Percentiles rank a stretch among this genome's conserved stretches.
Evolutionary conservation across 768 basidiomycete genomes (phyloP).

Genomic region (Boletus sp.): DNA sequence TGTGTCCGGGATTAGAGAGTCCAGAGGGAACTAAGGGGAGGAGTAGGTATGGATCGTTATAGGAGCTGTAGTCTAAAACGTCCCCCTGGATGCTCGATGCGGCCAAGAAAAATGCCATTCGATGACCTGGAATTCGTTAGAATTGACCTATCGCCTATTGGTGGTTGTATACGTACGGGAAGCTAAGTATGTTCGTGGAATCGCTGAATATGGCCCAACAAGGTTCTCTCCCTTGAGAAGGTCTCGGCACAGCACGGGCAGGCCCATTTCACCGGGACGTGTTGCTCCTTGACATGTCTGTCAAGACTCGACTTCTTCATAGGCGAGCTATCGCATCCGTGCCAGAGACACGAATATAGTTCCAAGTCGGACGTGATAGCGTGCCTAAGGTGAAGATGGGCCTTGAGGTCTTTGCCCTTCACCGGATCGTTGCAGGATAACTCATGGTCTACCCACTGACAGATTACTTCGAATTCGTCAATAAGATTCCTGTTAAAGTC

Average conservation of each 20-base stretch:
- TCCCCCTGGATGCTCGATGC: neutral
- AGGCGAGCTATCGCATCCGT: neutral
- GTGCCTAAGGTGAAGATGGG: constrained; percentile 5
- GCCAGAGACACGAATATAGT: constrained; percentile 10
- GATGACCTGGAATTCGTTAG: neutral
- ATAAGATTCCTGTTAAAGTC: constrained; percentile 1
- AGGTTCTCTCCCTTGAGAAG: constrained; percentile 5
- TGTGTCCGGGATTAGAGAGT: neutral
- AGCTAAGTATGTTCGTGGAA: neutral
- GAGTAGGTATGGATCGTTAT: neutral
- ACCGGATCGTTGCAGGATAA: neutral
- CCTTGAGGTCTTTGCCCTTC: neutral
- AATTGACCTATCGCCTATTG: neutral
- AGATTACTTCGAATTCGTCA: neutral
- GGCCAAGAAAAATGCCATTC: neutral
- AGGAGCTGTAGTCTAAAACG: neutral
- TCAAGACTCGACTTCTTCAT: constrained; percentile 13
- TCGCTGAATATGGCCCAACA: neutral
- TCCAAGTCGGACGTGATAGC: neutral
- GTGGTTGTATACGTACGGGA: neutral
- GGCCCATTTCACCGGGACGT: constrained; percentile 11
- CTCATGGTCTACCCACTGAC: constrained; percentile 4
- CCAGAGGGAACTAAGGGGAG: neutral
- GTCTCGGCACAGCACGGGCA: neutral
- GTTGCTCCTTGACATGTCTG: constrained; percentile 10